These are phyloP conservation scores for Stentor roeselii DNA, from an alignment of 73 alveolate species.

Conservation along the genomic window DNA sequence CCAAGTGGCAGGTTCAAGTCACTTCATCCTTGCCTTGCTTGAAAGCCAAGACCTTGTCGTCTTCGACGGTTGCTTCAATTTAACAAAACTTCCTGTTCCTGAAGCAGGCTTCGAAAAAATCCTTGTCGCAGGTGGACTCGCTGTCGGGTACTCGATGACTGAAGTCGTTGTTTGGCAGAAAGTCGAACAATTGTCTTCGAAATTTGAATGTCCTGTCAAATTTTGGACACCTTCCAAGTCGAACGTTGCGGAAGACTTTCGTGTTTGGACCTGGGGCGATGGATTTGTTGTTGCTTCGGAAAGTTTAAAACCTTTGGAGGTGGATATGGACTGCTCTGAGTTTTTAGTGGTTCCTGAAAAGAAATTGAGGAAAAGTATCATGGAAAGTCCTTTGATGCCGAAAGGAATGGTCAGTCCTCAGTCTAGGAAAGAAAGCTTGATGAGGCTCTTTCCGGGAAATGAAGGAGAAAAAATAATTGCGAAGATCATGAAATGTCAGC, in stretches of 20 bases:
- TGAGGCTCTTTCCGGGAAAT: neutral
- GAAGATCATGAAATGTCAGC: neutral
- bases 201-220: neutral
- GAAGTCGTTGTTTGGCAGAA: neutral
- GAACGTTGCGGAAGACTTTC: neutral
- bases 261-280: neutral
- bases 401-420: neutral
- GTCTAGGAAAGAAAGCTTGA: neutral
- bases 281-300: neutral
- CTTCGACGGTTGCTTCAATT: neutral
- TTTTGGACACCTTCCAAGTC: neutral
- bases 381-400: neutral
- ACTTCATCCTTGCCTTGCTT: neutral
- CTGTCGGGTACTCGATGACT: neutral
- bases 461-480: neutral
- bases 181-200: too few species aligned
- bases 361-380: neutral
- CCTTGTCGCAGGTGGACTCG: neutral
- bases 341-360: neutral
- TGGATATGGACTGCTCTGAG: neutral
- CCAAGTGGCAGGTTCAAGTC: neutral
- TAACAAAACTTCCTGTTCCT: neutral
- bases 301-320: neutral
- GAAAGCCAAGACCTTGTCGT: neutral
- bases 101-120: neutral